A percentile compares a stretch with the other conserved stretches of the same genome.
phyloP scores from a whole-genome alignment of 805 yeast species.

The Candida piceae region DNA sequence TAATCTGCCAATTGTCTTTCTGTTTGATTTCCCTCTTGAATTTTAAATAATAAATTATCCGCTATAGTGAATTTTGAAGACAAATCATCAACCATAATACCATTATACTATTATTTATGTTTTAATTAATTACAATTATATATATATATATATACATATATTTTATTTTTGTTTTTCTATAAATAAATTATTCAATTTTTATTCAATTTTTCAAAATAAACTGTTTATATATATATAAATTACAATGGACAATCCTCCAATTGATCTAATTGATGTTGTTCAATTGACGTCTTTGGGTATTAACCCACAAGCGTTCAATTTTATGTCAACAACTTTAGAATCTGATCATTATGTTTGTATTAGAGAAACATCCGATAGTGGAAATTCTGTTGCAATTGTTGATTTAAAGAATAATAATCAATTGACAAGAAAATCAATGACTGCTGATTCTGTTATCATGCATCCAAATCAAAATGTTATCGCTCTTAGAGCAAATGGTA shows the following conservation, averaged over 20 bases:
- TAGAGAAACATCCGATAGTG: conserved; percentile 55
- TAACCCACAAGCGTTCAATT: conserved; percentile 78
- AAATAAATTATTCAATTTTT: too few relatives aligned
- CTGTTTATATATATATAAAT: not conserved
- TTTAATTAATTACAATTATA: too few relatives aligned
- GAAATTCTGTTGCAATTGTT: conserved; percentile 91
- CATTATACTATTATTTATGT: too few relatives aligned
- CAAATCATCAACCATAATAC: too few relatives aligned
- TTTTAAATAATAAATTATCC: too few relatives aligned
- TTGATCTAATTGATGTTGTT: conserved; percentile 92
- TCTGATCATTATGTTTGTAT: conserved; percentile 86
- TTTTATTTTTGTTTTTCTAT: too few relatives aligned
- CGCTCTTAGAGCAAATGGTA: conserved; percentile 92
- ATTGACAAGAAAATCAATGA: conserved; percentile 86
- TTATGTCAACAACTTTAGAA: conserved; percentile 90
- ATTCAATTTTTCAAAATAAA: not conserved
- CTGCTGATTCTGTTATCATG: conserved; percentile 97
- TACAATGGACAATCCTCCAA: conserved; percentile 69
- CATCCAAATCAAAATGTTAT: conserved; percentile 87
- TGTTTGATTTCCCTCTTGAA: too few relatives aligned
- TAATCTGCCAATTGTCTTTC: too few relatives aligned
- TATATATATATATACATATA: too few relatives aligned
- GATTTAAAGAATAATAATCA: conserved; percentile 76
- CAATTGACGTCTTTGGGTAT: conserved; percentile 85
- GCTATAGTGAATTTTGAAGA: too few relatives aligned